Evolutionary conservation across 352 stramenopile genomes (phyloP).

Genomic region (Pilasporangium apinafurcum): DNA sequence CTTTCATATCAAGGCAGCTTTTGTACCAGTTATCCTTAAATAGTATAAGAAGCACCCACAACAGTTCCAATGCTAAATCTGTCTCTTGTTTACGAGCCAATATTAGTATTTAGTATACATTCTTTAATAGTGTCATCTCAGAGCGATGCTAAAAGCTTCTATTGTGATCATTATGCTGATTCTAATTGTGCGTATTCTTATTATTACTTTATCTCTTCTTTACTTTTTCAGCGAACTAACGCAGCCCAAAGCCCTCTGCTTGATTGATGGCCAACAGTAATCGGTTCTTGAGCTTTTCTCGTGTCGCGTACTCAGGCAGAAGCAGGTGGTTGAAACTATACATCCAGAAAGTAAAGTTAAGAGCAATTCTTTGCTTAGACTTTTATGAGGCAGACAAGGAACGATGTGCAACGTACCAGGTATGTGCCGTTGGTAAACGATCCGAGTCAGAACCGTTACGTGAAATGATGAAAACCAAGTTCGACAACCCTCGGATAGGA

Average conservation of each 20-base stretch:
- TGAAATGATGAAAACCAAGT: slow-evolving; percentile 81
- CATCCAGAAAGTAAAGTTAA: slow-evolving; percentile 6
- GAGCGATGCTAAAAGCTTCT: too few relatives aligned
- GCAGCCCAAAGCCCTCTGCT: slow-evolving; percentile 75
- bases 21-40: too few relatives aligned
- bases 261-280: slow-evolving; percentile 80
- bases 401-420: slow-evolving; percentile 39
- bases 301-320: slow-evolving; percentile 71
- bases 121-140: too few relatives aligned
- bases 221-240: slow-evolving; percentile 18
- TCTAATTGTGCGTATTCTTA: background rate
- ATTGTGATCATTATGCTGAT: too few relatives aligned
- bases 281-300: slow-evolving; percentile 75
- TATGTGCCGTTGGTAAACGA: slow-evolving; percentile 80
- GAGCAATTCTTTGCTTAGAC: background rate
- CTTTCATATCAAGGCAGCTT: too few relatives aligned
- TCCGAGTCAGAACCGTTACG: slow-evolving; percentile 78
- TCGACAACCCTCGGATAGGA: slow-evolving; percentile 74
- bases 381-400: slow-evolving; percentile 2
- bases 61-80: too few relatives aligned
- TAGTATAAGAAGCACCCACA: too few relatives aligned
- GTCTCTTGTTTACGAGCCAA: too few relatives aligned
- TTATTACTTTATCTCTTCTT: slow-evolving; percentile 4
- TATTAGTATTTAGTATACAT: too few relatives aligned
- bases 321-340: slow-evolving; percentile 85